Evolutionary conservation across 2,329 filamentous ascomycete species (phyloP).

Genomic region (Fusarium sp.): DNA sequence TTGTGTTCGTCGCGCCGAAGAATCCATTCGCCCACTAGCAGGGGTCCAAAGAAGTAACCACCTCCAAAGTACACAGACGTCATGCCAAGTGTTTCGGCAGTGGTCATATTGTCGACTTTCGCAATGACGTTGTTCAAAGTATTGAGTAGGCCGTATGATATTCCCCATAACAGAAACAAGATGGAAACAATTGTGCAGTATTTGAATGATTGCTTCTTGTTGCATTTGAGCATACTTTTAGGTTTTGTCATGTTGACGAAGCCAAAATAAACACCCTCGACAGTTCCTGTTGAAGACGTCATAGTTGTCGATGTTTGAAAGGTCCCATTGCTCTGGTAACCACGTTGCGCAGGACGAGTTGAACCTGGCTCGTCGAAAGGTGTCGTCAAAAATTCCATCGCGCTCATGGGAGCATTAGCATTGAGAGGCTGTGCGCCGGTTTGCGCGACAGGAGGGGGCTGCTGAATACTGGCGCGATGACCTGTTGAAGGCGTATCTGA

Average conservation of each 20-base stretch:
- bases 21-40: constrained; percentile 75
- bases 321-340: constrained; percentile 6
- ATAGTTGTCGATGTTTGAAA: constrained; percentile 45
- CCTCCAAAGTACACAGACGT: constrained; percentile 77
- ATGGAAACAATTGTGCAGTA: constrained; percentile 80
- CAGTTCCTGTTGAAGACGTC: constrained; percentile 46
- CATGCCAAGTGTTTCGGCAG: constrained; percentile 71
- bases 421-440: constrained; percentile 32
- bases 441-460: constrained; percentile 37
- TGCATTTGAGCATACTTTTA: constrained; percentile 75
- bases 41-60: constrained; percentile 74
- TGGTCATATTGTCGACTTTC: constrained; percentile 66
- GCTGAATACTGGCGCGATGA: constrained; percentile 36
- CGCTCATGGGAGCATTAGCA: constrained; percentile 47
- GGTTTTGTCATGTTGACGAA: constrained; percentile 77
- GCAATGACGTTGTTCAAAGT: constrained; percentile 79
- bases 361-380: constrained; percentile 46
- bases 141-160: constrained; percentile 88
- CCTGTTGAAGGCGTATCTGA: constrained; percentile 43
- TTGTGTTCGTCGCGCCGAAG: constrained; percentile 73
- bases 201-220: constrained; percentile 71
- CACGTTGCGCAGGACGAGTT: constrained; percentile 12
- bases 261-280: constrained; percentile 72
- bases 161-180: constrained; percentile 89
- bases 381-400: constrained; percentile 59